phyloP scores from a whole-genome alignment of 495 filamentous ascomycete species.

The Penicillium desertorum region DNA sequence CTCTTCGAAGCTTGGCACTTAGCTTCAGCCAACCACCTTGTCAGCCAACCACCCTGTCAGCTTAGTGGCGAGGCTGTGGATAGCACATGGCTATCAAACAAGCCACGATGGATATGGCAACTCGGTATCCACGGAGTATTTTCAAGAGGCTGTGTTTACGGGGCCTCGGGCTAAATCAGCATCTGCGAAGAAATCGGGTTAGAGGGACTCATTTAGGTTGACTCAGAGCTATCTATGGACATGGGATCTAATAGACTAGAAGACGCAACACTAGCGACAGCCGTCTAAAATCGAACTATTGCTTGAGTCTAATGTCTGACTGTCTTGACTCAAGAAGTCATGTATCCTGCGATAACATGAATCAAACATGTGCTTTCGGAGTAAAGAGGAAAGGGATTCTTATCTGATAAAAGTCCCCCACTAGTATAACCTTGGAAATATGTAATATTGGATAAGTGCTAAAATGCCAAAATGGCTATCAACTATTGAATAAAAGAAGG shows the following conservation, averaged over 20 bases:
- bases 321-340: not conserved
- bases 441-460: not conserved
- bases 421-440: not conserved
- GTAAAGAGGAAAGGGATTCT: not conserved
- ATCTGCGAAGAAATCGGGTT: not conserved
- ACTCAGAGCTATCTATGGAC: not conserved
- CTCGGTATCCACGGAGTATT: not conserved
- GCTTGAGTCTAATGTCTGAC: not conserved
- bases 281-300: not conserved
- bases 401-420: not conserved
- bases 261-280: too few species aligned
- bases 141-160: not conserved
- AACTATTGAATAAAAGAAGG: not conserved
- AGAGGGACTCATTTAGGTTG: not conserved
- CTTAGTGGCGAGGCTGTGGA: not conserved
- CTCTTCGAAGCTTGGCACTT: conserved; percentile 11
- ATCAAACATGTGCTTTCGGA: not conserved
- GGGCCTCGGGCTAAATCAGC: too few species aligned
- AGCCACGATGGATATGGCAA: not conserved
- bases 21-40: not conserved
- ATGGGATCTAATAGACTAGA: too few species aligned
- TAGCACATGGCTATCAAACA: not conserved
- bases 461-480: not conserved
- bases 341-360: not conserved
- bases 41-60: not conserved